These are phyloP conservation scores for Dactylorhiza incarnata DNA, from an alignment of 106 monocot species.

Conservation along the genomic window DNA sequence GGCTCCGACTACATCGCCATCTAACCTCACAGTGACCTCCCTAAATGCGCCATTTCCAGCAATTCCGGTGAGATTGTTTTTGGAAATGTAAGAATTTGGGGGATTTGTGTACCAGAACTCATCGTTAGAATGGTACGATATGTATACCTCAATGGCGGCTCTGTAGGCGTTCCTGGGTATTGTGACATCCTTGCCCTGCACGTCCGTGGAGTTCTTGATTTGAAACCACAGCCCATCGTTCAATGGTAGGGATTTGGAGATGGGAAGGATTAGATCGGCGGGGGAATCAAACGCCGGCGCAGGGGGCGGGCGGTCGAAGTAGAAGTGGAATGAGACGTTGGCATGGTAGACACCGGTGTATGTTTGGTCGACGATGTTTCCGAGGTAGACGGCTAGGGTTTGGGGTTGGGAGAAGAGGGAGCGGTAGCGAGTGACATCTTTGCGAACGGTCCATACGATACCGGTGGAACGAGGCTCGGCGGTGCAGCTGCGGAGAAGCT, in stretches of 20 bases:
- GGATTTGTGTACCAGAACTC: conserved; percentile 84
- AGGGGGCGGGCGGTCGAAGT: background rate
- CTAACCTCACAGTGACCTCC: conserved; percentile 46
- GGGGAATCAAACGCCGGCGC: conserved; percentile 24
- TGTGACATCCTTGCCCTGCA: conserved; percentile 31
- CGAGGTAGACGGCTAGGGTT: conserved; percentile 54
- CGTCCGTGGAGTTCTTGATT: conserved; percentile 42
- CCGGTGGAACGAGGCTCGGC: conserved; percentile 46
- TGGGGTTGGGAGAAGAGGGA: conserved; percentile 27
- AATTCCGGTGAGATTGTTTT: conserved; percentile 37
- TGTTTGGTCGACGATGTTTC: conserved; percentile 22
- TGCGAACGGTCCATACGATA: conserved; percentile 48
- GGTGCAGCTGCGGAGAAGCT: conserved; percentile 57
- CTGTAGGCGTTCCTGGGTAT: conserved; percentile 66
- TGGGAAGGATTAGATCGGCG: conserved; percentile 68
- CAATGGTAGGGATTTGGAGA: conserved; percentile 54
- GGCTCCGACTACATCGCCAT: conserved; percentile 48
- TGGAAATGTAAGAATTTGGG: conserved; percentile 42
- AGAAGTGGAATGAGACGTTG: conserved; percentile 21
- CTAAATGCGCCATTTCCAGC: conserved; percentile 67
- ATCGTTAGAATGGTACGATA: conserved; percentile 61
- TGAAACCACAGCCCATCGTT: conserved; percentile 69
- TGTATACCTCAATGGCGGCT: conserved; percentile 64
- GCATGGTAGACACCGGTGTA: conserved; percentile 26
- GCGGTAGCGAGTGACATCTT: conserved; percentile 50